Evolutionary conservation across 2,329 filamentous ascomycete species (phyloP), one percentile per base, ranked within the genome.

Genomic region (Colletotrichum tabaci): DNA sequence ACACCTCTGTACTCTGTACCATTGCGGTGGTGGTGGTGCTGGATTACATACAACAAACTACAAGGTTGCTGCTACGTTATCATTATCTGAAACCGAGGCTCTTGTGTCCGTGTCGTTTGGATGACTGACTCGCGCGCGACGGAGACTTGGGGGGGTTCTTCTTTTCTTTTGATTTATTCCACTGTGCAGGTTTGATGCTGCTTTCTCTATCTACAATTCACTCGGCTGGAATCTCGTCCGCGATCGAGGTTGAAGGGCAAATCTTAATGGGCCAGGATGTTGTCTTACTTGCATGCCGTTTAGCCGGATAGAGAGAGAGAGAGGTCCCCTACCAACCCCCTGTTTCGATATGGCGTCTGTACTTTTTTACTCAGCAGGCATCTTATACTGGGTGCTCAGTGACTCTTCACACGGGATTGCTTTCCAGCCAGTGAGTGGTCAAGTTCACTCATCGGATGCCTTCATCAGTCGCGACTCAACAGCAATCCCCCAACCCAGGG

Each of bases 211-310:
- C 7, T 3, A 16, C 8, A 53, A n/a, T 55, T 38, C 26, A 6
- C 15, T 38, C 52, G 38, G 30, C 9, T 2, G 52, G 10, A 4
- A n/a, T 13, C 2, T 7, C 12, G 13, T 7, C 3, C 15, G 1
- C 4, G 18, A 5, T 8, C 10, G 16, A 4, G 2, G 30, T 12
- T 8, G 10, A 10, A 5, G 30, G 8, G 18, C n/a, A 15, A 56
- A 38, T 8, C 35, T 35, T 12, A 7, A 53, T 10, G 26, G 26
- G 16, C 4, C 9, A 5, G 12, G 49, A 18, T 16, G 26, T 13
- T n/a, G 15, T 38, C 52, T 55, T 8, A 56, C 53, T 4, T 56
- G 53, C 53, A 56, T 56, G 30, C 18, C 30, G 53, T 15, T 56
- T 40, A 56, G n/a, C 35, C 53, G 12, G 18, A 9, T 21, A 38